Percentiles rank a stretch among this genome's conserved stretches.
Conservation (phyloP, 352 stramenopile genomes). For the Phytophthora cajani region DNA sequence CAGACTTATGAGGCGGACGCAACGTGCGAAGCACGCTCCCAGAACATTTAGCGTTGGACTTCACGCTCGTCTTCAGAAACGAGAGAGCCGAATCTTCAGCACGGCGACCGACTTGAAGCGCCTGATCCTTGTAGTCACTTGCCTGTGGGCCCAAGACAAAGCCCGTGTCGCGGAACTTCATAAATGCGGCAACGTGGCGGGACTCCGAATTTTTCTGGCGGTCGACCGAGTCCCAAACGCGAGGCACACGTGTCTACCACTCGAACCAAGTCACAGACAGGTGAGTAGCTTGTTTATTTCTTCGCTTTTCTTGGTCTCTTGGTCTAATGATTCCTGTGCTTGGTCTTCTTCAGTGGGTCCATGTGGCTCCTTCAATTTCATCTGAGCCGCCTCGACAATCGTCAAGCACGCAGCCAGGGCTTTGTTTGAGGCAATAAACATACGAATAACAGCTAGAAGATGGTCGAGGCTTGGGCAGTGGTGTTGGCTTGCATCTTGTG, state of each 20-base stretch:
- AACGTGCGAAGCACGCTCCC: too few relatives aligned
- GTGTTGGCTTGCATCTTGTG: neutral
- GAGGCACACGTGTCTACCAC: slow-evolving; percentile 13
- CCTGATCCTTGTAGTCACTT: too few relatives aligned
- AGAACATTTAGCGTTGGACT: too few relatives aligned
- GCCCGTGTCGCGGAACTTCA: slow-evolving; percentile 16
- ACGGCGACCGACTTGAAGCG: too few relatives aligned
- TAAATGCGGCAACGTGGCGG: slow-evolving; percentile 20
- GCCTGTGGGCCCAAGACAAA: too few relatives aligned
- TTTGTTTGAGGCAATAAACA: neutral
- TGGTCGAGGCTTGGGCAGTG: neutral
- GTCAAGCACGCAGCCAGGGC: neutral
- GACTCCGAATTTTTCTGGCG: slow-evolving; percentile 29
- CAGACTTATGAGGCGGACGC: too few relatives aligned
- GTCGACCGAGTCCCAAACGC: neutral
- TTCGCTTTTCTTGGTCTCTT: slow-evolving; percentile 5
- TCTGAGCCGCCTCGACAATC: neutral
- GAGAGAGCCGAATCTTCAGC: too few relatives aligned
- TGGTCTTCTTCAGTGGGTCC: neutral
- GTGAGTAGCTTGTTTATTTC: slow-evolving; percentile 7
- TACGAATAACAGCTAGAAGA: neutral
- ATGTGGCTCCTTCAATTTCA: too few relatives aligned
- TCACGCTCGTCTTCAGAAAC: too few relatives aligned
- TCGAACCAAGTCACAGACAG: slow-evolving; percentile 14
- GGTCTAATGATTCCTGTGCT: neutral